A percentile compares a stretch with the other conserved stretches of the same genome.
phyloP scores from a whole-genome alignment of 2,329 filamentous ascomycete genomes.

The Ascocoryne sarcoides region DNA sequence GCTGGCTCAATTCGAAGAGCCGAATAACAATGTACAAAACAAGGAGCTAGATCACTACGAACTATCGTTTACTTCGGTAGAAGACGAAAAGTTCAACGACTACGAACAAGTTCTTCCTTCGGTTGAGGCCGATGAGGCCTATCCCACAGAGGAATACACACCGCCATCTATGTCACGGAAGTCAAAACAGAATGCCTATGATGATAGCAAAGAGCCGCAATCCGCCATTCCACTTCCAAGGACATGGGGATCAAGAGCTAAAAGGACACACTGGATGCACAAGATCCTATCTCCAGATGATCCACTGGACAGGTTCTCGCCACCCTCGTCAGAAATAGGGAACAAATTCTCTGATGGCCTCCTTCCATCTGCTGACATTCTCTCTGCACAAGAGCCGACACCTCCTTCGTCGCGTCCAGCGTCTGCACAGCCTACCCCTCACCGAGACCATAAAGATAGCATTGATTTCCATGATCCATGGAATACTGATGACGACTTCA shows the following conservation, averaged over 20 bases:
- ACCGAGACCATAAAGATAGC: conserved; percentile 14
- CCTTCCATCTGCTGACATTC: conserved; percentile 14
- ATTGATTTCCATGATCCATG: conserved; percentile 10
- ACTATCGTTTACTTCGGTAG: neutral
- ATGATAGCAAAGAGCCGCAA: conserved; percentile 16
- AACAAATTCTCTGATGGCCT: neutral
- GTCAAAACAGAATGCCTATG: neutral
- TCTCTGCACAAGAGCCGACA: conserved; percentile 11
- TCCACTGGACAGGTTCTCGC: conserved; percentile 6
- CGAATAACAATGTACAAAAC: neutral
- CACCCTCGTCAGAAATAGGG: neutral
- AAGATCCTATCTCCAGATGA: conserved; percentile 17
- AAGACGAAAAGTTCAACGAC: neutral
- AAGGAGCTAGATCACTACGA: neutral
- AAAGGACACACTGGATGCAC: conserved; percentile 11
- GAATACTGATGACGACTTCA: conserved; percentile 25
- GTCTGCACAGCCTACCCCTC: conserved; percentile 14
- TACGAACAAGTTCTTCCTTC: neutral
- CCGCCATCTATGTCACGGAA: neutral
- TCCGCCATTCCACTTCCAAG: conserved; percentile 12
- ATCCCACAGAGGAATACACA: neutral
- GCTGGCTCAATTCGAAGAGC: neutral
- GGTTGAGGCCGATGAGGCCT: neutral
- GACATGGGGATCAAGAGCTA: conserved; percentile 12
- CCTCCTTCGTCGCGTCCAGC: conserved; percentile 16